Base-by-base conservation (phyloP, 208 protist species). In the Trypanosoma congolense region DNA sequence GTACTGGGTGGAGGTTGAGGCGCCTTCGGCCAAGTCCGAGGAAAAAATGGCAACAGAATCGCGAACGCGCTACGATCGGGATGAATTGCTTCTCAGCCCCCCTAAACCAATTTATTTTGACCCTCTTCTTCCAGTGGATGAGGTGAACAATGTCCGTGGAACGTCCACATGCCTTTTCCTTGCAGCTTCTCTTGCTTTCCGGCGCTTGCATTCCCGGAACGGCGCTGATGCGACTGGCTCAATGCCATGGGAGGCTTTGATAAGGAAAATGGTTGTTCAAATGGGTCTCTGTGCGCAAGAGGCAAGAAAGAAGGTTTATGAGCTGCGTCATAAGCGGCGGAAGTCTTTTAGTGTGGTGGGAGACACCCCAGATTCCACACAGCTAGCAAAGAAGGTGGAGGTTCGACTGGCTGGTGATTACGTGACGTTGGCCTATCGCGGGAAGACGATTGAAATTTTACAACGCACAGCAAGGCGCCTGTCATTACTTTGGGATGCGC, bases 121-220 rank as follows among this genome's bases (percentile, higher is more conserved):
- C 44, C 50, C 77, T 10, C 60, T 89, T 19, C 40, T 89, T 46
- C 81, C 81, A 16, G 75, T 65, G 19, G 81, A 84, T 42, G 81
- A 89, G 64, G 49, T 73, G 21, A 70, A 62, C 59, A 57, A 47
- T 33, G n/a, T 58, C 4, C 76, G 76, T 5, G 81, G 71, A 10
- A 73, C 77, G 4, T 80, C 61, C 38, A 71, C 71, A n/a, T 70
- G 73, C 24, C 36, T 75, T 16, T 89, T 72, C 38, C 54, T 80
- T 29, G 56, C 77, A 18, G 64, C 77, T 36, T 64, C 80, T 2
- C 68, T 73, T 19, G 73, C 62, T 0, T 6, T 67, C 0, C 56
- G 69, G 45, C 10, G 52, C 12, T 2, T 16, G 4, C 29, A 42
- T 40, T 24, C 43, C 24, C n/a, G n/a, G n/a, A 14, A 16, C 45